Conservation (phyloP, 805 yeast genomes). For the Millerozyma acaciae region DNA sequence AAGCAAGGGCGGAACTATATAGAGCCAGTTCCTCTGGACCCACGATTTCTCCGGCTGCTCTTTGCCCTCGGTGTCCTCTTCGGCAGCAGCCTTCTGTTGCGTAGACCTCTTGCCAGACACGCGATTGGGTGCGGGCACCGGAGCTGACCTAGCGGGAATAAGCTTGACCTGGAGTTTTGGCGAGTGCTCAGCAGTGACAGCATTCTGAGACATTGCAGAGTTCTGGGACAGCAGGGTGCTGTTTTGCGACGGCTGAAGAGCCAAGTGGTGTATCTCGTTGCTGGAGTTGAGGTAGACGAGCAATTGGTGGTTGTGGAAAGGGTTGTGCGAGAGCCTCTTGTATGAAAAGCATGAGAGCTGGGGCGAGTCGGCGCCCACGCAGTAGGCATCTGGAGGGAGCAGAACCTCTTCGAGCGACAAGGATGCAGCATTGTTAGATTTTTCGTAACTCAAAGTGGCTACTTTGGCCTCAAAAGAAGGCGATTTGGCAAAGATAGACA, state of each 20-base stretch:
- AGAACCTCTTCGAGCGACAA: conserved; percentile 7
- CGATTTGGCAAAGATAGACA: conserved; percentile 5
- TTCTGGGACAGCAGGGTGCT: not conserved
- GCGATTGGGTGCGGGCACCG: conserved; percentile 18
- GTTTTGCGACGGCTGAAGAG: not conserved
- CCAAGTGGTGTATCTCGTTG: not conserved
- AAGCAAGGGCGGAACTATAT: conserved; percentile 49
- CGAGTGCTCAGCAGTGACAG: not conserved
- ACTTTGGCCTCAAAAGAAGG: conserved; percentile 6
- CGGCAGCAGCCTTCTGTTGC: conserved; percentile 1
- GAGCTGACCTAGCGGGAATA: conserved; percentile 29
- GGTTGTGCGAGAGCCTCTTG: not conserved
- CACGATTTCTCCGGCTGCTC: conserved; percentile 39
- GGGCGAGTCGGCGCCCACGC: conserved; percentile 32
- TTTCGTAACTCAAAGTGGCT: conserved; percentile 15
- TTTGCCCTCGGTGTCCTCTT: conserved; percentile 10
- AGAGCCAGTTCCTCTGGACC: conserved; percentile 62
- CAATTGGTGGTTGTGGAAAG: conserved; percentile 8
- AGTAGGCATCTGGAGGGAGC: conserved; percentile 13
- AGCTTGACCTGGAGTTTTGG: not conserved
- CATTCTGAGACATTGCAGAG: not conserved
- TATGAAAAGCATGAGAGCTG: conserved; percentile 31
- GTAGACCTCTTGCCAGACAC: conserved; percentile 1
- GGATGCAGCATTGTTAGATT: conserved; percentile 3
- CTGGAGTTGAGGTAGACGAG: conserved; percentile 5